Evolutionary conservation across 1,284 basidiomycete species (phyloP), one percentile per base, ranked within the genome.

Genomic region (Veloboletus limbatus): DNA sequence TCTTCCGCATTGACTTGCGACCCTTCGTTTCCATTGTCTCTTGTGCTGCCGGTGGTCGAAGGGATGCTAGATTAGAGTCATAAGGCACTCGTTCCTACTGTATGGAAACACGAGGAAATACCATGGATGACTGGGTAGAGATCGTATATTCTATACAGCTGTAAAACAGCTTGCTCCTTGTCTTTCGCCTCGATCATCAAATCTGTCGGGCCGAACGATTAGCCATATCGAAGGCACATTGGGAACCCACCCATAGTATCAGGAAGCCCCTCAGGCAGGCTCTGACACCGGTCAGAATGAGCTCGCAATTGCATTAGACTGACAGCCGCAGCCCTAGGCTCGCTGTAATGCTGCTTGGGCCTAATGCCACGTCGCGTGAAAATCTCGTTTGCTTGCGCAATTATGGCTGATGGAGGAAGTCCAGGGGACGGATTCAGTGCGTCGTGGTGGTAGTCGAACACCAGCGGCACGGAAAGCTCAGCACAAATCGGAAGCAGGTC

Each of bases 171-270:
- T 64, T 96, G 93, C 67, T 96, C 93, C 69, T 94, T 92, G 65
- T 91, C 88, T 65, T 93, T 92, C 8, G 88, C 88, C 69, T 97
- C 93, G 52, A 97, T 91, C 92, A 96, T 96, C 53, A 96, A 64
- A 66, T 96, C 92, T 81, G 14, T 51, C 18, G 22, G 22, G 20
- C 13, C 24, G 14, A 3, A 31, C 27, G 4, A 32, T 47, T 26
- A 47, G 41, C 25, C 30, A 26, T 43, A 33, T 18, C n/a, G n/a
- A n/a, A n/a, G n/a, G 14, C 24, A 17, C 4, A 21, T 40, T n/a
- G 30, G n/a, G 26, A 30, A 52, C 72, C 46, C 44, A 78, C 80
- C 82, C 72, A 85, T 81, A 56, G 88, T 82, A 52, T 81, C 76
- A 3, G 81, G 78, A 30, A 90, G 63, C 34, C 82, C 81, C 0